Base-by-base conservation (phyloP, 345 rosid genomes). In the Gossypium sturtianum region DNA sequence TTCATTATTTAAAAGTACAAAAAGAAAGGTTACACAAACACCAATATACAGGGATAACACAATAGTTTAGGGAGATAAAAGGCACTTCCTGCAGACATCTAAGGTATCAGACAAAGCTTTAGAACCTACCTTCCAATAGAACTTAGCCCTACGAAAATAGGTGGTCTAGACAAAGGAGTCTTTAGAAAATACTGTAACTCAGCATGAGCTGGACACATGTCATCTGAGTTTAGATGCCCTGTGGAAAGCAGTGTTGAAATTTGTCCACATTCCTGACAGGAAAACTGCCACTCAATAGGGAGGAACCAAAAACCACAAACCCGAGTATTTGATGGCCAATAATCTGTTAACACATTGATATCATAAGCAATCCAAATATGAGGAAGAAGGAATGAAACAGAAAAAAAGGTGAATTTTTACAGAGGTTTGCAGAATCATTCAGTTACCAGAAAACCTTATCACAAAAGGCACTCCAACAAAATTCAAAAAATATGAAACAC, bases 241-340 rank as follows among this genome's bases (percentile, higher is more conserved):
- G 78, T 45, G 74, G 78, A 75, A 74, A 20, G 58, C 76, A 60
- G 66, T 53, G 75, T 79, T 19, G 84, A 81, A 78, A 62, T 71
- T 79, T 87, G 85, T 79, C 80, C 83, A 81, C 97, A 89, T 34
- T 84, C 80, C 76, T 80, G 83, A 80, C 97, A 94, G 66, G 98
- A 88, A 80, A 85, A 91, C 81, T 94, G 96, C 97, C 97, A 94
- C 73, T 85, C 84, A 71, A 52, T 75, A 23, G 97, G 98, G 62
- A 89, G 86, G 83, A 88, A 91, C 97, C 97, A 93, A 84, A 91
- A 93, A 59, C 98, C 98, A 85, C 94, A 84, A 54, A 88, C 87
- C 45, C 79, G 85, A 74, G 83, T 84, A 81, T 84, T 86, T 75
- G 88, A 71, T 1, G 94, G 97, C 98, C 97, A 91, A 75, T 94